Conservation (phyloP, 2,329 filamentous ascomycete genomes). For the Pseudocercospora ulei region DNA sequence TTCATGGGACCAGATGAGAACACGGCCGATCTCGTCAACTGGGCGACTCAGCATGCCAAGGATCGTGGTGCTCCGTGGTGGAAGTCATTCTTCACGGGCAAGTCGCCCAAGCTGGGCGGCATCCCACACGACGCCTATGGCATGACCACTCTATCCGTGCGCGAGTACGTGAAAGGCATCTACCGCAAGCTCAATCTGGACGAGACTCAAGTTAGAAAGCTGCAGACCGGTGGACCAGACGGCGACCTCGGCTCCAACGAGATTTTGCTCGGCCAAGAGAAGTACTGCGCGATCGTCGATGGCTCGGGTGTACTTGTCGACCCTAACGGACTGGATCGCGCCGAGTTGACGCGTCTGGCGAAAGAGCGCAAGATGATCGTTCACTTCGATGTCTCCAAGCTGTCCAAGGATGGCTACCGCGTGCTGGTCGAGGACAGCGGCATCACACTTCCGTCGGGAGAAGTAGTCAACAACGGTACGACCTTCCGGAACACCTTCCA, state of each 20-base stretch:
- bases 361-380: constrained; percentile 81
- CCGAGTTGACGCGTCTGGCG: constrained; percentile 74
- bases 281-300: constrained; percentile 91
- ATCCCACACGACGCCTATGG: constrained; percentile 94
- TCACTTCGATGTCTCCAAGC: constrained; percentile 72
- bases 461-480: constrained; percentile 81
- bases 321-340: constrained; percentile 74
- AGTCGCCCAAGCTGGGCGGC: constrained; percentile 88
- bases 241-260: constrained; percentile 96
- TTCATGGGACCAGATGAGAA: constrained; percentile 99
- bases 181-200: constrained; percentile 93
- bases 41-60: constrained; percentile 94
- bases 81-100: constrained; percentile 99
- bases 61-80: constrained; percentile 87
- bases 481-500: constrained; percentile 97
- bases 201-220: constrained; percentile 72
- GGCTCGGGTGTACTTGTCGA: constrained; percentile 91
- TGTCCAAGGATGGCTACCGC: constrained; percentile 80
- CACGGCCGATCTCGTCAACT: constrained; percentile 91
- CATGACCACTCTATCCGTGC: constrained; percentile 95
- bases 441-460: constrained; percentile 75
- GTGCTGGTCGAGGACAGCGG: constrained; percentile 87
- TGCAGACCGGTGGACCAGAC: constrained; percentile 95
- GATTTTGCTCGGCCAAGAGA: constrained; percentile 90
- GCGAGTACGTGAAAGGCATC: constrained; percentile 91